Evolutionary conservation across 768 basidiomycete species (phyloP).

Genomic region (Dioszegia hungarica): DNA sequence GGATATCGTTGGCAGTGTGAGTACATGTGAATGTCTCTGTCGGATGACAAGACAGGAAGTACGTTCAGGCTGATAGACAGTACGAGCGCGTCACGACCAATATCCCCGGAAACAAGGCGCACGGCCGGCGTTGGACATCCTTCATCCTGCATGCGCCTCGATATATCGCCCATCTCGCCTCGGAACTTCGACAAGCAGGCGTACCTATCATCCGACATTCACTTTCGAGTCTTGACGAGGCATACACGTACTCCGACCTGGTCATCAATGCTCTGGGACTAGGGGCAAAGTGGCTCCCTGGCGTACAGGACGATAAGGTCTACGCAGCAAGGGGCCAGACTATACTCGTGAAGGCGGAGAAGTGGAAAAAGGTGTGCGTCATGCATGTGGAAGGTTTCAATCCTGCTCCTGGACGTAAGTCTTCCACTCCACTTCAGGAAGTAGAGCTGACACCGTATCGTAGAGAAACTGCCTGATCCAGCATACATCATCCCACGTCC

Average conservation of each 20-base stretch:
- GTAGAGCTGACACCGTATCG: too few relatives aligned
- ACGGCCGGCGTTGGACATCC: conserved; percentile 50
- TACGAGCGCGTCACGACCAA: not conserved
- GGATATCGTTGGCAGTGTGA: conserved; percentile 29
- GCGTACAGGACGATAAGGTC: conserved; percentile 70
- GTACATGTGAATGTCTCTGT: too few relatives aligned
- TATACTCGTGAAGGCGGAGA: conserved; percentile 65
- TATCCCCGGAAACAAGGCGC: conserved; percentile 9
- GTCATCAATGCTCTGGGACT: conserved; percentile 60
- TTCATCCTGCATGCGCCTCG: conserved; percentile 55
- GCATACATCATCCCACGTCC: conserved; percentile 63
- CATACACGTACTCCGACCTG: conserved; percentile 52
- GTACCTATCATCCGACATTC: conserved; percentile 54
- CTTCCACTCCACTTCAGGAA: not conserved
- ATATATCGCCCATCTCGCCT: conserved; percentile 57
- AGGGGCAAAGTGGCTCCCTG: conserved; percentile 67
- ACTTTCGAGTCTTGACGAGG: conserved; percentile 54
- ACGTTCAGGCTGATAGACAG: not conserved
- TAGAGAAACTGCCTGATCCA: not conserved
- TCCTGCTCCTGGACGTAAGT: not conserved
- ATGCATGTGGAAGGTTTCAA: conserved; percentile 33
- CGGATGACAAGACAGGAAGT: too few relatives aligned
- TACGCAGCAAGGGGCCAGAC: conserved; percentile 82
- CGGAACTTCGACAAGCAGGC: conserved; percentile 50
- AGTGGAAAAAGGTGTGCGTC: conserved; percentile 53